phyloP scores from a whole-genome alignment of 495 filamentous ascomycete species.

The Friedmanniomyces simplex region DNA sequence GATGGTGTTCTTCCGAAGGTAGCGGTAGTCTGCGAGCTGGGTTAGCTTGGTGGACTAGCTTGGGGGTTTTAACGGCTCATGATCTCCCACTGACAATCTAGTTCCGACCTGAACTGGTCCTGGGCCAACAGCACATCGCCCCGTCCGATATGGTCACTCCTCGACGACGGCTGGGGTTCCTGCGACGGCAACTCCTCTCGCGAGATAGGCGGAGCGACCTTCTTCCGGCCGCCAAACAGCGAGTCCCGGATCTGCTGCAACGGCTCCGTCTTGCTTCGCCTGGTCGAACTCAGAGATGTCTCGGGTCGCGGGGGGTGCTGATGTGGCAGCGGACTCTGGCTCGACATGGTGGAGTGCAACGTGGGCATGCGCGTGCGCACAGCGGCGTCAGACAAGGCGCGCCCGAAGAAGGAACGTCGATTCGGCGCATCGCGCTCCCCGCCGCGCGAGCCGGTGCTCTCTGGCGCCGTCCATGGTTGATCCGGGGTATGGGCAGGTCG shows the following conservation, averaged over 20 bases:
- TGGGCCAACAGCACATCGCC: neutral
- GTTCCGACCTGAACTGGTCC: conserved; percentile 1
- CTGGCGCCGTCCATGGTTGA: too few species aligned
- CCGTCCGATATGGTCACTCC: neutral
- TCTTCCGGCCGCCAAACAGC: conserved; percentile 1
- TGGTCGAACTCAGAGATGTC: neutral
- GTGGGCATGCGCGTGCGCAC: neutral
- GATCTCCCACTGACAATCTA: conserved; percentile 4
- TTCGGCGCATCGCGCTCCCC: neutral
- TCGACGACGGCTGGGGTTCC: neutral
- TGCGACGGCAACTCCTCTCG: neutral
- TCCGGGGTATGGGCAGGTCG: neutral
- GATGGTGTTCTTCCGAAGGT: conserved; percentile 36
- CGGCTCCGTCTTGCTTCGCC: conserved; percentile 6
- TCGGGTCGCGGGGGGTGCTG: neutral
- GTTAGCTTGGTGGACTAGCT: neutral
- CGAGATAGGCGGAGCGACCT: neutral
- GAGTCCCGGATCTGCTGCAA: conserved; percentile 10
- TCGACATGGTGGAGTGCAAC: neutral
- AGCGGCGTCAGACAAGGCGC: neutral
- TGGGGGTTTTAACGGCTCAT: too few species aligned
- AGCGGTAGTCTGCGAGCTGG: conserved; percentile 7
- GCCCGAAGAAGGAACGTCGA: conserved; percentile 1
- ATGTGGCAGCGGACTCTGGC: neutral
- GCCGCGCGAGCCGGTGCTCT: neutral